These are phyloP conservation scores for Harrya chromipes DNA, from an alignment of 768 basidiomycete genomes.

Conservation along the genomic window DNA sequence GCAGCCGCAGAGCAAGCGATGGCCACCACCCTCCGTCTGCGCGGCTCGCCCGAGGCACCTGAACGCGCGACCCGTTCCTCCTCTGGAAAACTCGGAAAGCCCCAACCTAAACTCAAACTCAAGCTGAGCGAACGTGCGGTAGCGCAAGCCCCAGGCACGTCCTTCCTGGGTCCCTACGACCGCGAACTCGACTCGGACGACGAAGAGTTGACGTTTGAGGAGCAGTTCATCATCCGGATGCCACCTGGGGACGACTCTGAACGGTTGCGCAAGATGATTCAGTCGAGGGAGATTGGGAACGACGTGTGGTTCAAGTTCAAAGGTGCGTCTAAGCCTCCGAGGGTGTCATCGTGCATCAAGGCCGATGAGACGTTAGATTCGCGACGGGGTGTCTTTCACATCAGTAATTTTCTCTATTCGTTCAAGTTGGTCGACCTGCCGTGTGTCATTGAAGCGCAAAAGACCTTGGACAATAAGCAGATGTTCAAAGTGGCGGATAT, in stretches of 20 bases:
- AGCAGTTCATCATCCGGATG: conserved; percentile 92
- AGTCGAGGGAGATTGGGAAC: conserved; percentile 69
- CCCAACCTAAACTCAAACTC: conserved; percentile 79
- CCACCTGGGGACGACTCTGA: conserved; percentile 83
- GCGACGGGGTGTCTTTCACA: conserved; percentile 84
- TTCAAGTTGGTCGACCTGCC: conserved; percentile 96
- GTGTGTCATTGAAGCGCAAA: conserved; percentile 91
- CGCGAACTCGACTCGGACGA: conserved; percentile 94
- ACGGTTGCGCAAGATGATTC: conserved; percentile 76
- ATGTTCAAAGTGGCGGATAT: conserved; percentile 99
- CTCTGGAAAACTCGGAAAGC: conserved; percentile 40
- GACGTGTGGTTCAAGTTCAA: conserved; percentile 99
- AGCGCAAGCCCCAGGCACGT: conserved; percentile 79
- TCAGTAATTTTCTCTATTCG: conserved; percentile 75
- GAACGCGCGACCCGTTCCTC: conserved; percentile 63
- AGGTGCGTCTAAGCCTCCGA: conserved; percentile 43
- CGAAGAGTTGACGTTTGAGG: conserved; percentile 93
- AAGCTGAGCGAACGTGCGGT: conserved; percentile 84
- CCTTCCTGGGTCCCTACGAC: conserved; percentile 89
- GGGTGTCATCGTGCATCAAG: conserved; percentile 1
- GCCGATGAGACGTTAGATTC: conserved; percentile 57
- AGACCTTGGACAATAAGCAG: conserved; percentile 93
- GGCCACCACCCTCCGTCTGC: conserved; percentile 34
- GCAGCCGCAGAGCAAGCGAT: conserved; percentile 34
- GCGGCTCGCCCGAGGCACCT: conserved; percentile 25